Conservation (phyloP, 2,329 filamentous ascomycete genomes). For the Ceratocystis albifundus region DNA sequence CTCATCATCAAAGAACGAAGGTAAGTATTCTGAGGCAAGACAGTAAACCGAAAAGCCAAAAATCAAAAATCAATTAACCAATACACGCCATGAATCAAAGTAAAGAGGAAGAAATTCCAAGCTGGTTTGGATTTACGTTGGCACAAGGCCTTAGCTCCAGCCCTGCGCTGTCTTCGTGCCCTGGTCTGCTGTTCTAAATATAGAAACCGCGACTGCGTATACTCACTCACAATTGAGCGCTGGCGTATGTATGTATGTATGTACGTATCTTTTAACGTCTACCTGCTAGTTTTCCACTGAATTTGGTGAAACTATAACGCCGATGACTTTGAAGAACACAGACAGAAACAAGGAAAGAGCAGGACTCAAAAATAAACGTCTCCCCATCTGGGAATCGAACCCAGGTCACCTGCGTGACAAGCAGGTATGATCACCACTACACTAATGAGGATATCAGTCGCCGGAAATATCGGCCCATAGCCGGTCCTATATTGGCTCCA, state of each 20-base stretch:
- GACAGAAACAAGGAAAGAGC: no score
- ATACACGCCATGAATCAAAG: not conserved
- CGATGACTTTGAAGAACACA: no score
- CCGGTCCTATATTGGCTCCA: not conserved
- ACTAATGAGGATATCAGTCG: slow-evolving; percentile 18
- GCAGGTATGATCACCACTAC: slow-evolving; percentile 23
- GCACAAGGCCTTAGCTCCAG: not conserved
- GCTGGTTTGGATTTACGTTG: not conserved
- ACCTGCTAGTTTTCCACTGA: no score
- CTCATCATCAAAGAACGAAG: not conserved
- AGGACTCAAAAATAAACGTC: not conserved
- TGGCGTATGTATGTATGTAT: no score
- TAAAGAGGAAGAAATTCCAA: not conserved
- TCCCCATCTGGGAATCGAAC: slow-evolving; percentile 24
- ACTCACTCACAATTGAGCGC: not conserved
- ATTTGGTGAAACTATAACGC: no score
- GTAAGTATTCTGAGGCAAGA: not conserved
- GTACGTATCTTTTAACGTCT: no score
- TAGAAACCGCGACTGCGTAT: not conserved
- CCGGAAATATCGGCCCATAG: not conserved
- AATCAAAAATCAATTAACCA: not conserved
- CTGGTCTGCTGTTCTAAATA: slow-evolving; percentile 5
- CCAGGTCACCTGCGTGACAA: slow-evolving; percentile 24
- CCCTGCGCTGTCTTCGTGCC: not conserved
- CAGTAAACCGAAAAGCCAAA: not conserved